Evolutionary conservation across 164 flowering plant species (phyloP).

Genomic region (Buxus sempervirens): DNA sequence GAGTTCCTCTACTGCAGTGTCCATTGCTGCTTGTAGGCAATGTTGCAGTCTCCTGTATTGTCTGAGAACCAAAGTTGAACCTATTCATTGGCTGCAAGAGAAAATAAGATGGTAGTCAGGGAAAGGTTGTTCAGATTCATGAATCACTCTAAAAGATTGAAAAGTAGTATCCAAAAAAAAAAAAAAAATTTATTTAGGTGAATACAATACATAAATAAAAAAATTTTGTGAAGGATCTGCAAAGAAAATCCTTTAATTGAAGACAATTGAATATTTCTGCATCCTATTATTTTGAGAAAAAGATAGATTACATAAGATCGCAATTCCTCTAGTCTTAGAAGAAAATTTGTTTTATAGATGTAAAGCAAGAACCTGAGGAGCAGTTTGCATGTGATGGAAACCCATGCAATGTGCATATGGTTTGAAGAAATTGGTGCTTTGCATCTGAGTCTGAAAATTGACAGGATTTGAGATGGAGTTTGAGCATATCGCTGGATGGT

Average conservation of each 20-base stretch:
- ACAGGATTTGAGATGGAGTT: slow-evolving; percentile 26
- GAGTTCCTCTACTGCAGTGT: slow-evolving; percentile 21
- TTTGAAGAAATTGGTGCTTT: slow-evolving; percentile 30
- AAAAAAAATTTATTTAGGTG: no score
- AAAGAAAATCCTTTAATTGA: no score
- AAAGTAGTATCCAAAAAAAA: no score
- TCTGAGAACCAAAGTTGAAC: slow-evolving; percentile 37
- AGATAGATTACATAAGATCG: no score
- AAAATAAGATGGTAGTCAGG: slow-evolving; percentile 5
- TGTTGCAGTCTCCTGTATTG: slow-evolving; percentile 31
- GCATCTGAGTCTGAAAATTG: slow-evolving; percentile 44
- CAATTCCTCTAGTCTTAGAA: no score
- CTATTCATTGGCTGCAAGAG: slow-evolving; percentile 47
- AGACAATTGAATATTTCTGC: no score
- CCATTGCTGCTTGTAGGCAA: slow-evolving; percentile 17
- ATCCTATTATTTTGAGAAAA: no score
- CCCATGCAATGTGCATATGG: slow-evolving; percentile 44
- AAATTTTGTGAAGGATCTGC: no score
- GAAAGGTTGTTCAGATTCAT: no score
- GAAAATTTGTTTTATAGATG: neutral
- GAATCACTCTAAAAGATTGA: neutral
- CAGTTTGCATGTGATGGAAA: slow-evolving; percentile 38
- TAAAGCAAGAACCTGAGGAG: slow-evolving; percentile 33
- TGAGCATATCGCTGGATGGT: slow-evolving; percentile 32
- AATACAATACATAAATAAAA: no score